Conservation (phyloP, 1,284 basidiomycete species). For the Rhodotorula glutinis region DNA sequence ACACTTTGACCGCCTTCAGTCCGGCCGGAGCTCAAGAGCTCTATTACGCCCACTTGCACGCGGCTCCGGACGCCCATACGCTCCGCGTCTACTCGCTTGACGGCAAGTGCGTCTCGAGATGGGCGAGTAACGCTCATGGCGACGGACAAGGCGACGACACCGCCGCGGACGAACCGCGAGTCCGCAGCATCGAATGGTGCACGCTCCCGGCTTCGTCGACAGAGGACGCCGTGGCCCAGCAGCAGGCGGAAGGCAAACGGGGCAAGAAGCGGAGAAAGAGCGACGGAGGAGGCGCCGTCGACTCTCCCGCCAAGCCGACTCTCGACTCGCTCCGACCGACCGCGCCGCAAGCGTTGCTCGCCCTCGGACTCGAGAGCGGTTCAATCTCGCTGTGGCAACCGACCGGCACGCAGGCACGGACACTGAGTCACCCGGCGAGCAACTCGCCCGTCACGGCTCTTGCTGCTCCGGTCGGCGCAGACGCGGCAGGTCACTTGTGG, state of each 20-base stretch:
- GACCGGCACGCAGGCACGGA: slow-evolving; percentile 17
- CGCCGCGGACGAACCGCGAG: slow-evolving; percentile 23
- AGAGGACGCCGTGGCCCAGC: not conserved
- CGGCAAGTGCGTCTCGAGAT: slow-evolving; percentile 33
- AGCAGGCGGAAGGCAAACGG: slow-evolving; percentile 23
- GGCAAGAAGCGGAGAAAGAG: slow-evolving; percentile 41
- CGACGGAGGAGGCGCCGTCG: slow-evolving; percentile 27
- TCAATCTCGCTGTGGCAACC: slow-evolving; percentile 34
- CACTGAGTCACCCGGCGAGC: slow-evolving; percentile 28
- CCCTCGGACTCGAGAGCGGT: slow-evolving; percentile 36
- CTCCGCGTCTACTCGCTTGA: slow-evolving; percentile 33
- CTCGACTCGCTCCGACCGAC: not conserved
- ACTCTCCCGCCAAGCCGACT: slow-evolving; percentile 6
- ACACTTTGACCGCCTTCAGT: slow-evolving; percentile 22
- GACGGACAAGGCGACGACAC: not conserved
- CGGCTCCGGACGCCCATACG: slow-evolving; percentile 37
- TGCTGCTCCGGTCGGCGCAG: slow-evolving; percentile 15
- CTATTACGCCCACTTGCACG: slow-evolving; percentile 33
- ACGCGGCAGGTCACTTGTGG: slow-evolving; percentile 35
- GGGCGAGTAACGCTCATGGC: slow-evolving; percentile 31
- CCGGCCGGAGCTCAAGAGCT: not conserved
- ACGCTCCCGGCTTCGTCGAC: slow-evolving; percentile 11
- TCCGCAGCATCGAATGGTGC: slow-evolving; percentile 33
- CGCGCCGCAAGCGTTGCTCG: slow-evolving; percentile 18
- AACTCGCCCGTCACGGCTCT: slow-evolving; percentile 36